A percentile compares a stretch with the other conserved stretches of the same genome.
Conservation (phyloP, 2,329 filamentous ascomycete genomes). For the Pseudocercospora vitis region DNA sequence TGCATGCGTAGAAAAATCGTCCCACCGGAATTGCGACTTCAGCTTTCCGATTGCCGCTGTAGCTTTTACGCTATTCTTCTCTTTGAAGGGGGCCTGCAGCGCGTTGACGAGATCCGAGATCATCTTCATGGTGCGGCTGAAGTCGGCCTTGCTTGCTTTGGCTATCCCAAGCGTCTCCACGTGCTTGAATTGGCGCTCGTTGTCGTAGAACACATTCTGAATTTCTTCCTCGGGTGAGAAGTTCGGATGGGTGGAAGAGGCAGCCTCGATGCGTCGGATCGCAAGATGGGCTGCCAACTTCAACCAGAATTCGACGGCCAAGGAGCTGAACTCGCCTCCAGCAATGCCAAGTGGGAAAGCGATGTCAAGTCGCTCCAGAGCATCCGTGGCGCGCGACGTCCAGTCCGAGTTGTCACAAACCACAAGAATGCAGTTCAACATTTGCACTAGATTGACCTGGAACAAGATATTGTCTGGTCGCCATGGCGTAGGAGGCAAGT, state of each 20-base stretch:
- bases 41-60: conserved; percentile 48
- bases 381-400: conserved; percentile 33
- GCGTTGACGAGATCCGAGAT: conserved; percentile 17
- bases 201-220: conserved; percentile 30
- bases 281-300: conserved; percentile 33
- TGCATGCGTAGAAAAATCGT: conserved; percentile 45
- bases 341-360: conserved; percentile 31
- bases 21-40: conserved; percentile 52
- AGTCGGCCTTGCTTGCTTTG: conserved; percentile 10
- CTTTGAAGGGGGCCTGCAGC: conserved; percentile 20
- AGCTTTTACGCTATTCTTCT: conserved; percentile 22
- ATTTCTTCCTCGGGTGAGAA: conserved; percentile 28
- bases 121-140: conserved; percentile 22
- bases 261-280: conserved; percentile 27
- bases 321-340: conserved; percentile 21
- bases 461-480: conserved; percentile 46
- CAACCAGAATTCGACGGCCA: conserved; percentile 27
- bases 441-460: conserved; percentile 46
- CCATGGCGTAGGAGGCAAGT: conserved; percentile 35
- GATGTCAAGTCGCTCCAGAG: conserved; percentile 28
- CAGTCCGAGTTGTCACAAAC: conserved; percentile 31
- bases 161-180: conserved; percentile 17
- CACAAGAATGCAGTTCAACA: conserved; percentile 42
- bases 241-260: conserved; percentile 16
- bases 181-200: conserved; percentile 25